Base-by-base conservation (phyloP, 768 basidiomycete genomes). In the Boletus sensibilis region DNA sequence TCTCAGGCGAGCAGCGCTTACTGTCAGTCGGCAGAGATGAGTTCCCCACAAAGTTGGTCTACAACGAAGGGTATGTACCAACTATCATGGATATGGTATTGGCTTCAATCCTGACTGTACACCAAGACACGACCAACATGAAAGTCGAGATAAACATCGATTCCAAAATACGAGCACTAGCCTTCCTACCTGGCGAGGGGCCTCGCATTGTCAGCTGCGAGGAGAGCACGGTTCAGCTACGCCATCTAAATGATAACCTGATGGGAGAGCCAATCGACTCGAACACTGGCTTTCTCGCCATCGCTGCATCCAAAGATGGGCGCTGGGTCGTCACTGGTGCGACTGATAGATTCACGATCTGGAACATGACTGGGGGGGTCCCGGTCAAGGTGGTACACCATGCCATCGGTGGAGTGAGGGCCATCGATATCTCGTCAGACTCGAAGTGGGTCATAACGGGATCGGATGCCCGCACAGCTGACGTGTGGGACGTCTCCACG, bases 391-490 rank as follows among this genome's bases (percentile, higher is more conserved):
- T 53, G 43, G 25, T 3, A 34, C 39, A 33, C 45, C 56, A 46
- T 25, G 2, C 38, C 40, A 46, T 58, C 27, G 40, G 20, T 20
- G 56, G 56, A 11, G 62, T 64, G 13, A 48, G 62, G 48, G 18
- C 62, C 25, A 8, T 64, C 46, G 62, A 63, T 43, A 54, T 63
- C 49, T 63, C 62, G 42, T 50, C 33, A 5, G 62, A 63, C 31
- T 64, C 62, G 11, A 63, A 60, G 42, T 60, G 58, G 62, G 58
- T 35, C 6, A n/a, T 56, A n/a, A 63, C 62, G 0, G 62, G 62
- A n/a, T 63, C 61, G 3, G 61, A 64, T 31, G 52, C 52, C 31
- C 39, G 50, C 25, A 52, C 49, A 3, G 57, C 16, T 12, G 50
- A 64, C 34, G 49, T 63, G 5, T 63, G 62, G 62, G 55, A 63